Base-by-base conservation (phyloP, 345 rosid species). In the Gynandropsis gynandra region DNA sequence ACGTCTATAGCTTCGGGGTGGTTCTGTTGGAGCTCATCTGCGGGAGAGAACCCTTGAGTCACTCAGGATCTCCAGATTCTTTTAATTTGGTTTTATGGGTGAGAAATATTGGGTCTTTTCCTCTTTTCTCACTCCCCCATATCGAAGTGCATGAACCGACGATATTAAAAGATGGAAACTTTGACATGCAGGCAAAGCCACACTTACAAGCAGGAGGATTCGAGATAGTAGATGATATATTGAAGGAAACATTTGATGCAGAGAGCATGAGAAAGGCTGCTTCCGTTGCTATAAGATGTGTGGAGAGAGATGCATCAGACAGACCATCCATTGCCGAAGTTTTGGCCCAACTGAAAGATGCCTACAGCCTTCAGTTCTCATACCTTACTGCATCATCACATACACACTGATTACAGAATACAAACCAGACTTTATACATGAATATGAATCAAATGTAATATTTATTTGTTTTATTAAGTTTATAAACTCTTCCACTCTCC, bases 1-100 rank as follows among this genome's bases (percentile, higher is more conserved):
- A 89, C 32, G 75, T 89, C 58, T 89, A 89, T 61, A 83, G 97
- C 76, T 83, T 89, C 14, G 97, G 97, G 13, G 94, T 83, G 40
- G 97, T 83, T 66, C 76, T 89, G 47, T 47, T 86, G 47, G 95
- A 89, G 76, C 88, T 89, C 59, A 86, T 89, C 53, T 89, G 97
- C 50, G 97, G 95, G 50, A 63, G 95, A 66, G 95, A 89, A 34
- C 97, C 95, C 1, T 64, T 89, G 60, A 83, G 65, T 39, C 95
- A 78, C 47, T 69, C 72, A 0, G 95, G 97, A 61, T 69, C 78
- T 58, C 97, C 94, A 39, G 94, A 89, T 65, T 83, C 95, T 57
- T 89, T 89, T 82, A 89, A 89, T 70, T 68, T 89, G 73, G 94
- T 89, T 24, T 5, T 24, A 24, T 24, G 29, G 29, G 29, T 24